Evolutionary conservation across 2,329 filamentous ascomycete species (phyloP).

Genomic region (Falciphora oryzae): DNA sequence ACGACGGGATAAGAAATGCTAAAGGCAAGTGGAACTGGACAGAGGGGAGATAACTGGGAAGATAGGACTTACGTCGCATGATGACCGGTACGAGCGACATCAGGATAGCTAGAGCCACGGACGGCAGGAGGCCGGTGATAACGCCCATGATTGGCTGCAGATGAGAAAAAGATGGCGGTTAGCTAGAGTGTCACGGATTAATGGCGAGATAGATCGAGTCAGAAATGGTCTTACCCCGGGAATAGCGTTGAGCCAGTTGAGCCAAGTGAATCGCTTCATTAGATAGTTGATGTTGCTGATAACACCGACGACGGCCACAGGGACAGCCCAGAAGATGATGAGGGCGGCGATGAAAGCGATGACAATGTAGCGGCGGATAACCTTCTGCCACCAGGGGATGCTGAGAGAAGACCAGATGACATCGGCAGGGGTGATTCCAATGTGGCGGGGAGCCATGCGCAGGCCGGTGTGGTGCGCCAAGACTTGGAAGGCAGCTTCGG

Average conservation of each 20-base stretch:
- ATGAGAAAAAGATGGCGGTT: background rate
- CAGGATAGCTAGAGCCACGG: slow-evolving; percentile 70
- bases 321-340: slow-evolving; percentile 80
- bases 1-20: background rate
- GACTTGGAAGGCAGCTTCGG: slow-evolving; percentile 81
- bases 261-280: slow-evolving; percentile 54
- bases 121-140: slow-evolving; percentile 77
- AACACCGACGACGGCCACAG: slow-evolving; percentile 71
- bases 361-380: slow-evolving; percentile 65
- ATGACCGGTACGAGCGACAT: slow-evolving; percentile 83
- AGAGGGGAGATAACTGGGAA: background rate
- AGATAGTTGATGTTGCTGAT: slow-evolving; percentile 80
- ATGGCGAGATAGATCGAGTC: background rate
- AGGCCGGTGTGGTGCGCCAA: slow-evolving; percentile 81
- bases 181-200: background rate
- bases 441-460: slow-evolving; percentile 80
- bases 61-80: slow-evolving; percentile 57
- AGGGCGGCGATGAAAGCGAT: slow-evolving; percentile 67
- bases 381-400: slow-evolving; percentile 80
- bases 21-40: background rate
- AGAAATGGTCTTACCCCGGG: slow-evolving; percentile 36
- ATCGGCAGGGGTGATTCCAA: slow-evolving; percentile 75
- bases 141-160: slow-evolving; percentile 63
- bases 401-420: slow-evolving; percentile 83
- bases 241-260: slow-evolving; percentile 65